Evolutionary conservation across 352 stramenopile genomes (phyloP), one percentile per base, ranked within the genome.

Genomic region (Globisporangium orthogonon): DNA sequence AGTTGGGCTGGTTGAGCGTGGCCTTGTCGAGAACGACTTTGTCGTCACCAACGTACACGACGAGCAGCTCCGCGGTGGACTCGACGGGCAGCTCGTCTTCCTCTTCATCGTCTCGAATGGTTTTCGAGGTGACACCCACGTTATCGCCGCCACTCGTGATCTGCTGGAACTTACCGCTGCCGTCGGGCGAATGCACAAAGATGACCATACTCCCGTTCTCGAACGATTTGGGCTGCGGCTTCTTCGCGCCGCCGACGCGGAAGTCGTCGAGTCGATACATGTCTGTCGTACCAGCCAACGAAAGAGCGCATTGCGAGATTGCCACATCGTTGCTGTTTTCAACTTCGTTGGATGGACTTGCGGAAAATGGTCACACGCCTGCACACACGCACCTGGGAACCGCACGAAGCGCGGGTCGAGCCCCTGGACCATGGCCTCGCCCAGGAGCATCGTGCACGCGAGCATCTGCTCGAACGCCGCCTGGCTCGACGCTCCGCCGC

Each of bases 241-340:
- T 86, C 62, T 81, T 83, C 1, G 78, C 77, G 2, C 80, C 83
- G n/a, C 80, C 83, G n/a, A 91, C 60, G 52, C 90, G 78, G 55
- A 93, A 93, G 60, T 93, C 83, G 50, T 88, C 90, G 52, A 90
- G 60, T 5, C 83, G 76, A 62, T 89, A 93, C 65, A 91, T 67
- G 49, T 90, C 83, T 66, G 35, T 31, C 14, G 43, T 11, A 7
- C n/a, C n/a, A 28, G 48, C 7, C 10, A 51, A 3, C 1, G 39
- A 17, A 23, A 39, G 13, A 15, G 15, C 48, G 31, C 17, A 30
- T 33, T 7, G 18, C 4, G 14, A n/a, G 29, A 28, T 48, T 7
- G 46, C 23, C 23, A 23, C 23, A 23, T 23, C 23, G 23, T 23
- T 23, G 23, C 23, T 23, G 23, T 23, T 23, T 23, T 23, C 23